Percentiles rank a stretch among this genome's conserved stretches.
phyloP scores from a whole-genome alignment of 306 rosid species.

The Hylodesmum podocarpum region DNA sequence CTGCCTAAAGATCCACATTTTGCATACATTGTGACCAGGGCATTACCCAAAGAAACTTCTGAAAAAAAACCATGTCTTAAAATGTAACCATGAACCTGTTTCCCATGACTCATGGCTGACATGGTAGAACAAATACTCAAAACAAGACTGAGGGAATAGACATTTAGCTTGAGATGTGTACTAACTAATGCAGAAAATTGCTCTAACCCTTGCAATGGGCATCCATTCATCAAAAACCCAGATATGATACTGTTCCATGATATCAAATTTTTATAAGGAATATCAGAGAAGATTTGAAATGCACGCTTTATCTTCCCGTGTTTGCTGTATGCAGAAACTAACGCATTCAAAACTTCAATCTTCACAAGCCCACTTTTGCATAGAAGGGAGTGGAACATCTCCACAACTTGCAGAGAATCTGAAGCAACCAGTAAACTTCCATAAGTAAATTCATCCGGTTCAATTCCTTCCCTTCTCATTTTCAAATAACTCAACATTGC shows the following conservation, averaged over 20 bases:
- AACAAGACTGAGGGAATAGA: conserved; percentile 57
- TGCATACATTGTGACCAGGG: conserved; percentile 69
- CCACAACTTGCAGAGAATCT: conserved; percentile 40
- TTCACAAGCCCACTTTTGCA: conserved; percentile 53
- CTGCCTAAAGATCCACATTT: conserved; percentile 66
- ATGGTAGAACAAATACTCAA: conserved; percentile 68
- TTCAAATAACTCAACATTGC: conserved; percentile 48
- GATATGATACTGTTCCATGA: conserved; percentile 75
- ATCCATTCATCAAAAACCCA: conserved; percentile 60
- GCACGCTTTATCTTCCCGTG: conserved; percentile 51
- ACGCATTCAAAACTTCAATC: conserved; percentile 59
- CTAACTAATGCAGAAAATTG: conserved; percentile 47
- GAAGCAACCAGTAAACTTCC: conserved; percentile 69
- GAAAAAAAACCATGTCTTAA: conserved; percentile 43
- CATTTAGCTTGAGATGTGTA: conserved; percentile 58
- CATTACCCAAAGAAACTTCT: conserved; percentile 55
- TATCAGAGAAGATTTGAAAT: conserved; percentile 46
- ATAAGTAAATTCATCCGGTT: conserved; percentile 68
- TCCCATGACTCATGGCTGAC: conserved; percentile 61
- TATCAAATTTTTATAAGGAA: conserved; percentile 48
- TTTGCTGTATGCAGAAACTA: conserved; percentile 65
- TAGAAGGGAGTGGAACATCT: conserved; percentile 57
- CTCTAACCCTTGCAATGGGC: conserved; percentile 51
- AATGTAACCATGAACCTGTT: conserved; percentile 69
- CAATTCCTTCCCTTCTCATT: conserved; percentile 55